Conservation (phyloP, 2,329 filamentous ascomycete genomes). For the Neonectria hederae region DNA sequence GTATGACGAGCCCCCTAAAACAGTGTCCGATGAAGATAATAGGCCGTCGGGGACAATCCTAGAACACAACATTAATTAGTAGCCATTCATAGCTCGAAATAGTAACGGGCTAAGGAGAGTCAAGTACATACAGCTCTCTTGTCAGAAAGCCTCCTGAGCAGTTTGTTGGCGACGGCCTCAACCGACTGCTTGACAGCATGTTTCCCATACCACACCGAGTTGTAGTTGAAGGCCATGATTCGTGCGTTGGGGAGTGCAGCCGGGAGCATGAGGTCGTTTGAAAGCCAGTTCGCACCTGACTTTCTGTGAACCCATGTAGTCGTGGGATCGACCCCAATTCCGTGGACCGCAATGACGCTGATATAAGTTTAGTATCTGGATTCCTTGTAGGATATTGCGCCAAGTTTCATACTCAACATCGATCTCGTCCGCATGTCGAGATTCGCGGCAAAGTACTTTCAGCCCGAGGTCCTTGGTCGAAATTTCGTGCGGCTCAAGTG, state of each 20-base stretch:
- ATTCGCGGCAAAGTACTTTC: not conserved
- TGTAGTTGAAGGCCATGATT: conserved; percentile 24
- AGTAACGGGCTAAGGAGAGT: no score
- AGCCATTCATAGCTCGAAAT: not conserved
- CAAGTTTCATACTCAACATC: conserved; percentile 13
- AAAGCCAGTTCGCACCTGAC: conserved; percentile 20
- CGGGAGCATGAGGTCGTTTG: conserved; percentile 19
- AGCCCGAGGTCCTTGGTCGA: not conserved
- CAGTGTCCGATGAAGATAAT: conserved; percentile 29
- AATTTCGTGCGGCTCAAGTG: no score
- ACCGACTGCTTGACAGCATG: conserved; percentile 12
- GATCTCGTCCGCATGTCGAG: conserved; percentile 4
- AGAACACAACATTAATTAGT: not conserved
- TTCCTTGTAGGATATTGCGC: not conserved
- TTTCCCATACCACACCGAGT: conserved; percentile 26
- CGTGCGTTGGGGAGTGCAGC: conserved; percentile 11
- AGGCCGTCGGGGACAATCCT: conserved; percentile 16
- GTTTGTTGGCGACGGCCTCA: conserved; percentile 2
- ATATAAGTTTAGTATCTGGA: not conserved
- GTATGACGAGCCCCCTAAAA: conserved; percentile 24
- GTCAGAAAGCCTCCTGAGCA: conserved; percentile 1
- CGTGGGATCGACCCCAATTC: conserved; percentile 18
- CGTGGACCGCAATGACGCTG: conserved; percentile 24
- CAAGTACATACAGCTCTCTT: not conserved
- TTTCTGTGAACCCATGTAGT: conserved; percentile 13